Conservation (phyloP, 2,329 filamentous ascomycete species). For the Hansfordia pulvinata region DNA sequence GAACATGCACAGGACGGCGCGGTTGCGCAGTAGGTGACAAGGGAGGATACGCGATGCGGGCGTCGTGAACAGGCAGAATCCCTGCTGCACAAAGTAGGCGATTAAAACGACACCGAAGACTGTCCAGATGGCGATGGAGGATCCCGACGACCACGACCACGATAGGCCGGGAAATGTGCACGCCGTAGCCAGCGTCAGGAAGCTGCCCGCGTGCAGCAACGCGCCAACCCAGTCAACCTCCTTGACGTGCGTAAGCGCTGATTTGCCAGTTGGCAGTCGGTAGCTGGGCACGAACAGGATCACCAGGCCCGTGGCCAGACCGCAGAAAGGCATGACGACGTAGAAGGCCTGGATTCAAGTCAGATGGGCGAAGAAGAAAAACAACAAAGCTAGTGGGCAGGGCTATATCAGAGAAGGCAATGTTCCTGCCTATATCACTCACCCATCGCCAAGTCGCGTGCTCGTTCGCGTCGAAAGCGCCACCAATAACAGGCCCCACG, state of each 20-base stretch:
- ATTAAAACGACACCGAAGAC: conserved; percentile 28
- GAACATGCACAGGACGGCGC: conserved; percentile 26
- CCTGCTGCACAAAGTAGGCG: conserved; percentile 32
- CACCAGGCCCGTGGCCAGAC: conserved; percentile 23
- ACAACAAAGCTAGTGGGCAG: background rate
- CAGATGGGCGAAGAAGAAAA: background rate
- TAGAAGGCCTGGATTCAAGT: conserved; percentile 24
- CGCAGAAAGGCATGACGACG: conserved; percentile 32
- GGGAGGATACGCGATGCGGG: conserved; percentile 28
- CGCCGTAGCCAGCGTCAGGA: conserved; percentile 27
- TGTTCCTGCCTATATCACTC: no score
- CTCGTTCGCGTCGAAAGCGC: conserved; percentile 18
- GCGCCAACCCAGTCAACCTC: conserved; percentile 18
- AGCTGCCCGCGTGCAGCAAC: conserved; percentile 14
- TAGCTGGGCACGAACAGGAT: conserved; percentile 28
- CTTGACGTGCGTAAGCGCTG: conserved; percentile 7
- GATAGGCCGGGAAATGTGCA: conserved; percentile 34
- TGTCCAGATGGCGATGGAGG: conserved; percentile 31
- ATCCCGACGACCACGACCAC: conserved; percentile 31
- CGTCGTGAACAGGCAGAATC: conserved; percentile 28
- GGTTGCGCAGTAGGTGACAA: conserved; percentile 22
- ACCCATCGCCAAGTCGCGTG: conserved; percentile 26
- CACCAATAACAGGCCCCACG: conserved; percentile 15
- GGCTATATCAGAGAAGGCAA: background rate
- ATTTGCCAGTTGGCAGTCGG: conserved; percentile 8